Percentiles rank a stretch among this genome's conserved stretches.
Evolutionary conservation across 1,284 basidiomycete species (phyloP).

Genomic region (Ceratobasidium sp.): DNA sequence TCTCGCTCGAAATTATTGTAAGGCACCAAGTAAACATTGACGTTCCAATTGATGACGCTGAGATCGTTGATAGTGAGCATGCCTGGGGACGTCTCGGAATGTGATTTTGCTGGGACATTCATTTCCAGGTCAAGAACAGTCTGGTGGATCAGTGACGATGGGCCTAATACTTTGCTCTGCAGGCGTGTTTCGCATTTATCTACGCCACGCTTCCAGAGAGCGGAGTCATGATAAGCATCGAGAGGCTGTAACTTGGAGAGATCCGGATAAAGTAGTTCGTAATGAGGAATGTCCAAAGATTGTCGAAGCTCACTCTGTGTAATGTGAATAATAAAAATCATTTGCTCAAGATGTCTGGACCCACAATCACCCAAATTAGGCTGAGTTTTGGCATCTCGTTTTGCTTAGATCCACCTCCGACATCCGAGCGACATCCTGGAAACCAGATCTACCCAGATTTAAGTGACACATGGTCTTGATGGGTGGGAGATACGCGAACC

Average conservation of each 20-base stretch:
- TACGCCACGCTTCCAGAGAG: not conserved
- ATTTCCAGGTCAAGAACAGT: too few species aligned
- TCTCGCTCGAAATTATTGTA: too few species aligned
- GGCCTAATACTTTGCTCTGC: not conserved
- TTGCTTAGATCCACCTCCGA: slow-evolving; percentile 20
- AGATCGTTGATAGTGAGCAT: too few species aligned
- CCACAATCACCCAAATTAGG: slow-evolving; percentile 24
- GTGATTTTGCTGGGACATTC: too few species aligned
- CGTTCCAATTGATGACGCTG: too few species aligned
- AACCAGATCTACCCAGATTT: slow-evolving; percentile 30
- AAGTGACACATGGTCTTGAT: not conserved
- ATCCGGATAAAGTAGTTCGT: slow-evolving; percentile 7
- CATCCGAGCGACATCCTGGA: slow-evolving; percentile 40
- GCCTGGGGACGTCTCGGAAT: too few species aligned
- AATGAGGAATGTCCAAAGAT: not conserved
- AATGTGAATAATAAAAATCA: not conserved
- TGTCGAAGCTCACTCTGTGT: slow-evolving; percentile 15
- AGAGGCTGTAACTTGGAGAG: not conserved
- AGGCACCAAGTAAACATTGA: too few species aligned
- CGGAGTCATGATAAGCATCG: slow-evolving; percentile 19
- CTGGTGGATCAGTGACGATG: not conserved
- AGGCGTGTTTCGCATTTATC: slow-evolving; percentile 30
- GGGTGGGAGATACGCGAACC: not conserved
- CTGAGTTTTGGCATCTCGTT: slow-evolving; percentile 9
- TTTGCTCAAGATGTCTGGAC: not conserved